Conservation (phyloP, 345 rosid genomes). For the Punica granatum region DNA sequence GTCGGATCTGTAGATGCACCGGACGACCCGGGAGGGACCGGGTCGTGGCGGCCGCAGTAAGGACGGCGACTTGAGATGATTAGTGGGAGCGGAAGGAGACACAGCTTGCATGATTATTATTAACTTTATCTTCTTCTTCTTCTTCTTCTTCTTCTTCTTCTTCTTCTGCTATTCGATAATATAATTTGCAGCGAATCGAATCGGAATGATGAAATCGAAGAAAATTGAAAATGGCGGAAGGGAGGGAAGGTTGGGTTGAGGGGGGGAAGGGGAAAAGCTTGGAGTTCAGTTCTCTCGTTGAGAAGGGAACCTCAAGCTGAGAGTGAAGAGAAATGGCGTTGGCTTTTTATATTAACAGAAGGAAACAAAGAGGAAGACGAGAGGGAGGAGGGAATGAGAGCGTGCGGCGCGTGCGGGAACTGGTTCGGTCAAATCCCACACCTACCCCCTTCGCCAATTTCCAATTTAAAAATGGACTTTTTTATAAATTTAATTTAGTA, state of each 20-base stretch:
- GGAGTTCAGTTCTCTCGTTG: conserved; percentile 31
- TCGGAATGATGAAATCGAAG: neutral
- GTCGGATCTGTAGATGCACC: conserved; percentile 42
- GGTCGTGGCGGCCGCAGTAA: conserved; percentile 6
- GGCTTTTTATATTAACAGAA: conserved; percentile 21
- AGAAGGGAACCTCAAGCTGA: conserved; percentile 60
- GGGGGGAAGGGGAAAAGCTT: no score
- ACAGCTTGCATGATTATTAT: conserved; percentile 30
- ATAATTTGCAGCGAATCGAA: neutral
- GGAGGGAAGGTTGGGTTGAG: no score
- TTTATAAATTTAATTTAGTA: no score
- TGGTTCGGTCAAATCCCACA: conserved; percentile 11
- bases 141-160: no score
- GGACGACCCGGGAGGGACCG: conserved; percentile 9
- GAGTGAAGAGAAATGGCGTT: neutral
- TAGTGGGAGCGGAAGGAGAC: conserved; percentile 25
- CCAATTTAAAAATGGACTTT: no score
- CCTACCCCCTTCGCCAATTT: conserved; percentile 7
- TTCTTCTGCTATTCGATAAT: no score
- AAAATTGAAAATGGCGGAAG: no score
- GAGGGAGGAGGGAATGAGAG: neutral
- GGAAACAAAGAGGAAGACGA: neutral
- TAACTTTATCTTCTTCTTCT: neutral
- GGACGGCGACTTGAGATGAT: conserved; percentile 5
- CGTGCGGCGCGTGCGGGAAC: conserved; percentile 11